Evolutionary conservation across 2,329 filamentous ascomycete genomes (phyloP), one percentile per base, ranked within the genome.

Genomic region (Pseudonectria buxi): DNA sequence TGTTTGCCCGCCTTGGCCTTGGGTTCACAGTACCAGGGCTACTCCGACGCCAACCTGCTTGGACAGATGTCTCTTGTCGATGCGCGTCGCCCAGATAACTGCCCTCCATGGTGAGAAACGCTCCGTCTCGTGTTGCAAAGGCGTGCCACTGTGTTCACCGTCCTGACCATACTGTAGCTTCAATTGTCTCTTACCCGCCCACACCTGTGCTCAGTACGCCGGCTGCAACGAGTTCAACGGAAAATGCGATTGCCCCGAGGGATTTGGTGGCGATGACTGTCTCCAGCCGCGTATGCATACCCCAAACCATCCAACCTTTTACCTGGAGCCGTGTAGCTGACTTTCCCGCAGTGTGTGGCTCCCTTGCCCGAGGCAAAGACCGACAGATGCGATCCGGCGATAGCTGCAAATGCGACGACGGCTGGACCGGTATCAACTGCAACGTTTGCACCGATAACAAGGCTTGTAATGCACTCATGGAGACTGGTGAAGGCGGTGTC

Each of bases 351-450:
- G 79, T 95, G 6, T 98, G 92, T 57, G 92, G 90, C 38, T 92
- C 89, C 26, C 71, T 95, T 27, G 78, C 85, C 26, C 82, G 87
- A 51, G 89, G 88, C 45, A 74, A 74, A 48, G 80, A 96, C 52
- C 76, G 92, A 49, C 76, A 81, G 14, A 81, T 86, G 56, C 78
- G 92, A 55, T 67, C 78, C 34, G 79, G 77, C 44, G 72, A 79
- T 39, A 67, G 71, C 27, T 98, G 92, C 64, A 68, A 87, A 28
- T 98, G 92, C 61, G 83, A 89, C 55, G 85, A 94, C 26, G 92
- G 92, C 37, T 98, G 92, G 92, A 77, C 77, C 27, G 92, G 92
- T 45, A 90, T 98, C 65, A 98, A 98, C 69, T 98, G 92, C 76
- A 98, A 92, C 54, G 86, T 98, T 37, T 98, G 92, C 64, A 80